Evolutionary conservation across 2,329 filamentous ascomycete genomes (phyloP).

Genomic region (Endocalyx cinctus): DNA sequence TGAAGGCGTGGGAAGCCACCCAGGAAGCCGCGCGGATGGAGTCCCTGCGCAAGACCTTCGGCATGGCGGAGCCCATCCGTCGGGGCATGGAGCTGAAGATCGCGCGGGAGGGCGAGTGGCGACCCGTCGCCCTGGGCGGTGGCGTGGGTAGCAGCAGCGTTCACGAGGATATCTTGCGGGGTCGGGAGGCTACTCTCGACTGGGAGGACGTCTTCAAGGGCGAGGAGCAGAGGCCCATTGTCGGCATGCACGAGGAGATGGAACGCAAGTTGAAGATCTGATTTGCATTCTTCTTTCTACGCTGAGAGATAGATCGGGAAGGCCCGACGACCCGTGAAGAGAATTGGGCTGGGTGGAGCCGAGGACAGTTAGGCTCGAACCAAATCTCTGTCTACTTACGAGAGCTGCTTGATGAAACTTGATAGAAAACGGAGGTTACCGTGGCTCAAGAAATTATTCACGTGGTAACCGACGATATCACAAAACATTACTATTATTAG

Average conservation of each 20-base stretch:
- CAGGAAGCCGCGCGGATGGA: constrained; percentile 88
- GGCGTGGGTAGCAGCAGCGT: constrained; percentile 54
- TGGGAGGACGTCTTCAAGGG: constrained; percentile 95
- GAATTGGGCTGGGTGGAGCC: too few species aligned
- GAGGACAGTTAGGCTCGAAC: too few species aligned
- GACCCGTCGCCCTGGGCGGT: constrained; percentile 65
- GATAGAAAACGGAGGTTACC: too few species aligned
- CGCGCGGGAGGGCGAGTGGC: constrained; percentile 73
- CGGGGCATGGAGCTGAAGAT: constrained; percentile 95
- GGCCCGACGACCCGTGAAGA: too few species aligned
- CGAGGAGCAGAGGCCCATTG: constrained; percentile 65
- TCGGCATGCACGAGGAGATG: constrained; percentile 86
- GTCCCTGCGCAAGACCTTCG: constrained; percentile 78
- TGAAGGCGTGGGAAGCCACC: constrained; percentile 84
- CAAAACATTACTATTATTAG: too few species aligned
- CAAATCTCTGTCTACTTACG: too few species aligned
- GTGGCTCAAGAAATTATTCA: too few species aligned
- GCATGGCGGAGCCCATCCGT: constrained; percentile 86
- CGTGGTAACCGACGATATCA: too few species aligned
- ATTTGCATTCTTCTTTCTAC: too few species aligned
- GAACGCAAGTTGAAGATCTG: constrained; percentile 83
- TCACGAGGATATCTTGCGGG: constrained; percentile 84
- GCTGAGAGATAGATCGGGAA: too few species aligned
- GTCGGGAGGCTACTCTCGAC: constrained; percentile 68
- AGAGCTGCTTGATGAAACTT: too few species aligned